Evolutionary conservation across 140 eudicot genomes (phyloP), one percentile per base, ranked within the genome.

Genomic region (Erigeron philadelphicus): DNA sequence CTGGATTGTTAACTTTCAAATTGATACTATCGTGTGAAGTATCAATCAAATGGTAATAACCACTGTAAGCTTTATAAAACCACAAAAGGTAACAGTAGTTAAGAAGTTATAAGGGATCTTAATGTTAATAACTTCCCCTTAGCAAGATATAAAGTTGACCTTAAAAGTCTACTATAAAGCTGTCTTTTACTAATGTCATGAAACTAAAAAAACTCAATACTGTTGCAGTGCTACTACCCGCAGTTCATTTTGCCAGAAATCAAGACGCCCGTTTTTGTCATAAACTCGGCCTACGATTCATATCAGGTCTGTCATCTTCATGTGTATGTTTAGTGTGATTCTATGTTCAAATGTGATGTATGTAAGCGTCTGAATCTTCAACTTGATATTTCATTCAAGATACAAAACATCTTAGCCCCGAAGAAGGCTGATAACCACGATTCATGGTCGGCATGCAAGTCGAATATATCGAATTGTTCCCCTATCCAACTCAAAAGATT

Each of bases 321-420:
- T 50, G 11, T 53, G 63, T 59, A 46, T 43, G 62, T 73, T 52
- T 61, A 10, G 61, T 41, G 60, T 41, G 52, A 46, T 72, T 66
- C 18, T 52, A 49, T 67, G 61, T 61, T 4, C 4, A 31, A 1
- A 31, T 11, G 43, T 73, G 42, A 21, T 25, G 25, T 6, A 19
- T 61, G 9, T n/a, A 52, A 13, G 31, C 25, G 21, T 17, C 52
- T 18, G 63, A 50, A 48, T 8, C n/a, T 64, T 67, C 62, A 23
- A 78, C 58, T 66, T 5, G 47, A 55, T 79, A 53, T 21, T 40
- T 23, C 59, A 53, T 72, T 69, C 47, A 72, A 81, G 85, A 46
- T 81, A 57, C 74, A 73, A 73, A 81, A 77, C 74, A 81, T 77
- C 25, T 73, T 81, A 73, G 80, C 82, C 58, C 82, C 85, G 7